Base-by-base conservation (phyloP, 768 basidiomycete species). In the Leccinum pellstonianum region DNA sequence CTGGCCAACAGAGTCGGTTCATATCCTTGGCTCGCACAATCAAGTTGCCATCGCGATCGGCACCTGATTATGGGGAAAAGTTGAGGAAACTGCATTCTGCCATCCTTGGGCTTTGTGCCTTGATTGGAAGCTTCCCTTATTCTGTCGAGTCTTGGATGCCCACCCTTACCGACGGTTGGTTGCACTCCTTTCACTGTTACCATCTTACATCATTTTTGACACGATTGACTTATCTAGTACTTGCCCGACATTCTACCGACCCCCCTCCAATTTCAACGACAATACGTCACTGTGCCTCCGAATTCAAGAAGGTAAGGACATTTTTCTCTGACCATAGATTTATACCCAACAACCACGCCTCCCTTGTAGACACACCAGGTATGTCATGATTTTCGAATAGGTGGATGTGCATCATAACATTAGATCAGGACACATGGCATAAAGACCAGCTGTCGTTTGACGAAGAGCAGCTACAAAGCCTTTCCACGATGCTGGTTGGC, bases 111-210 rank as follows among this genome's bases (percentile, higher is more conserved):
- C 86, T 95, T 48, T 93, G 92, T 64, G 93, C 96, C 5, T 78
- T 98, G 33, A 85, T 98, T 35, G 92, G 95, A 66, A 95, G 94
- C 58, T 96, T 91, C 71, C 96, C 96, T 0, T 97, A 97, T 75
- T 95, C 94, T 2, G 89, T 98, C 14, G 96, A 96, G 68, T 86
- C 87, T 62, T 98, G 95, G 90, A 87, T 96, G 83, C 90, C 90
- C 31, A 77, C 88, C 19, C 79, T 92, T 55, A 90, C 89, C 37
- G 90, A 91, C 79, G 83, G 90, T 89, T 65, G 43, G 77, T 6
- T 47, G 37, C 29, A 56, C 25, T 41, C 35, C 51, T 47, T 50
- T 33, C 12, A 55, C 53, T 38, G 48, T 47, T 31, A 49, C 25
- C 7, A 17, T 31, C 33, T n/a, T 49, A 27, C 14, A 19, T 27